Evolutionary conservation across 1,284 basidiomycete species (phyloP).

Genomic region (Leccinum laetum): DNA sequence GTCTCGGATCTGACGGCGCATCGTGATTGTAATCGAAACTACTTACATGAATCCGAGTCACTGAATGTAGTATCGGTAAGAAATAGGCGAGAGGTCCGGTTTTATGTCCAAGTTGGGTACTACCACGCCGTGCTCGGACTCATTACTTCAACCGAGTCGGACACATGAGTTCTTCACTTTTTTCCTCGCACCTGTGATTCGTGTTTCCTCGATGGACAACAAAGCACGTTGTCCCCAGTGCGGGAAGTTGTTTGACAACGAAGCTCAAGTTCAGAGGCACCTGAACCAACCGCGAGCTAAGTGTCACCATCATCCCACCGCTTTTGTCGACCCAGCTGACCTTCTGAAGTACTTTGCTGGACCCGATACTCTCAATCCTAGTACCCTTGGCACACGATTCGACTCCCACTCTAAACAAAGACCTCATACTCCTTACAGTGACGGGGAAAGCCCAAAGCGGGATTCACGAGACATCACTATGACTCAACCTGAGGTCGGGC

Average conservation of each 20-base stretch:
- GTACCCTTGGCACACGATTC: neutral
- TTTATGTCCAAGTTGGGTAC: too few species aligned
- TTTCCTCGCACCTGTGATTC: too few species aligned
- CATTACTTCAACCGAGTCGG: too few species aligned
- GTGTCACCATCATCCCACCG: neutral
- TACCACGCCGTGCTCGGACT: too few species aligned
- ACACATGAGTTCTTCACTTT: too few species aligned
- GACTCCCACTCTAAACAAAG: neutral
- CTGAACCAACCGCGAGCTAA: neutral
- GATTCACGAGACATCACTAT: neutral
- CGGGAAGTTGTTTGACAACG: neutral
- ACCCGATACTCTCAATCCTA: neutral
- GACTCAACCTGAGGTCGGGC: neutral
- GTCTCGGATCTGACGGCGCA: too few species aligned
- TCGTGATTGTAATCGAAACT: too few species aligned
- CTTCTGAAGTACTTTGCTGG: neutral
- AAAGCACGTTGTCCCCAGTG: neutral
- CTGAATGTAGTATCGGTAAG: too few species aligned
- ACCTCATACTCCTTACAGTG: neutral
- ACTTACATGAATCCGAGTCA: too few species aligned
- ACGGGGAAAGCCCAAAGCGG: neutral
- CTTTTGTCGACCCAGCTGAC: neutral
- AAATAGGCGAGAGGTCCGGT: too few species aligned
- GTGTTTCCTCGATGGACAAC: neutral
- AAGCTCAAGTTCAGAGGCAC: neutral